Conservation (phyloP, 352 stramenopile species). For the Globisporangium yorkense region DNA sequence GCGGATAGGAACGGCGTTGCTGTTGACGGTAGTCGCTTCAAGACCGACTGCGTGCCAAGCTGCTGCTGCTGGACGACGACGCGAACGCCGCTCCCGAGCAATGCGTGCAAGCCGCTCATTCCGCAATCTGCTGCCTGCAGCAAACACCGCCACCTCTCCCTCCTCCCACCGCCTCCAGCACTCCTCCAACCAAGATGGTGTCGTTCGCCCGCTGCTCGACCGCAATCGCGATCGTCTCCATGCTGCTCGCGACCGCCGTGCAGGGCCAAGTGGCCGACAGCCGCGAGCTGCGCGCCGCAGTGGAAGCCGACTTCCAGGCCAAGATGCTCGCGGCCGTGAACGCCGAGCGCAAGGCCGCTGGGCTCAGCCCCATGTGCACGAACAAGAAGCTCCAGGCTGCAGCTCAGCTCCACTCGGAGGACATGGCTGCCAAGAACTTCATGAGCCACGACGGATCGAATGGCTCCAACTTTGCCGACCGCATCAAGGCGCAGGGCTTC, state of each 20-base stretch:
- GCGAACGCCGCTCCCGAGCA: too few relatives aligned
- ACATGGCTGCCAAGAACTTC: constrained; percentile 21
- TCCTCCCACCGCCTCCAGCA: background rate
- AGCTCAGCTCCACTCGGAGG: constrained; percentile 24
- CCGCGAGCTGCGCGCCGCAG: constrained; percentile 2
- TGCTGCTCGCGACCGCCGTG: background rate
- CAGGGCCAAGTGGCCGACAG: background rate
- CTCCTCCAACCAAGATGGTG: background rate
- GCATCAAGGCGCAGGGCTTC: constrained; percentile 20
- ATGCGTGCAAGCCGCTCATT: background rate
- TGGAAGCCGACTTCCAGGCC: constrained; percentile 10
- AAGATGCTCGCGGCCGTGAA: constrained; percentile 20
- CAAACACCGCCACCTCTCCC: background rate
- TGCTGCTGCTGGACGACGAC: background rate
- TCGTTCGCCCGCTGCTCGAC: constrained; percentile 7
- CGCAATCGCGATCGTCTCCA: constrained; percentile 2
- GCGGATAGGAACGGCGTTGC: too few relatives aligned
- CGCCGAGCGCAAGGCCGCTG: constrained; percentile 12
- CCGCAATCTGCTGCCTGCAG: constrained; percentile 4
- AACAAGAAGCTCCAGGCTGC: constrained; percentile 31
- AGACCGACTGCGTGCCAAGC: background rate
- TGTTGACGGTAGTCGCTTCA: background rate
- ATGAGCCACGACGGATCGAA: constrained; percentile 29
- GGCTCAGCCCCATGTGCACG: constrained; percentile 11
- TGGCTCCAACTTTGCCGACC: constrained; percentile 14